phyloP scores from a whole-genome alignment of 768 basidiomycete genomes.

The Suillus clintonianus region DNA sequence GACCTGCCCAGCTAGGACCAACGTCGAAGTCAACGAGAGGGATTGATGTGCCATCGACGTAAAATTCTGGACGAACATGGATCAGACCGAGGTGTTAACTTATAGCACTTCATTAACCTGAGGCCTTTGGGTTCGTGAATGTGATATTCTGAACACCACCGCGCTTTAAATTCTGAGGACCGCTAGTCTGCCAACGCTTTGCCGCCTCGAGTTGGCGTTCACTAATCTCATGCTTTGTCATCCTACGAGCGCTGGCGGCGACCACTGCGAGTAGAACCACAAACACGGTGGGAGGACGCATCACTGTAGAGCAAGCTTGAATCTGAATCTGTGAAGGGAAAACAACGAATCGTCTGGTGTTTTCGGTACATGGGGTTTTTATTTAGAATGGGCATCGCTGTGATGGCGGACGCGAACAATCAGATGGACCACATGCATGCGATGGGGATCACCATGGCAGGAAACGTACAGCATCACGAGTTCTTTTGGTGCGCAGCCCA shows the following conservation, averaged over 20 bases:
- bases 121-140: slow-evolving; percentile 68
- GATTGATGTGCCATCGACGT: slow-evolving; percentile 65
- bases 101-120: slow-evolving; percentile 36
- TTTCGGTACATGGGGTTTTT: too few species aligned
- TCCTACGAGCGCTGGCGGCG: slow-evolving; percentile 17
- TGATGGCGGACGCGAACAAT: too few species aligned
- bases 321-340: neutral
- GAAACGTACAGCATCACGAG: too few species aligned
- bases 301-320: slow-evolving; percentile 2
- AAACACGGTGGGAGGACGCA: slow-evolving; percentile 13
- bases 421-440: too few species aligned
- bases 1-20: slow-evolving; percentile 74
- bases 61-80: slow-evolving; percentile 51
- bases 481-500: too few species aligned
- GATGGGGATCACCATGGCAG: too few species aligned
- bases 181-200: slow-evolving; percentile 34
- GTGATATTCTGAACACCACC: slow-evolving; percentile 60
- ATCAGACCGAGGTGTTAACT: neutral
- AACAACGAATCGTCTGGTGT: neutral
- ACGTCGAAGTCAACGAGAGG: slow-evolving; percentile 73
- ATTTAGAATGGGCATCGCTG: too few species aligned
- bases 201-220: slow-evolving; percentile 50
- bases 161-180: slow-evolving; percentile 10
- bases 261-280: slow-evolving; percentile 11
- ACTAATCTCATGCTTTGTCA: slow-evolving; percentile 44